Evolutionary conservation across 1,284 basidiomycete species (phyloP).

Genomic region (Fistulinella cinereoalba): DNA sequence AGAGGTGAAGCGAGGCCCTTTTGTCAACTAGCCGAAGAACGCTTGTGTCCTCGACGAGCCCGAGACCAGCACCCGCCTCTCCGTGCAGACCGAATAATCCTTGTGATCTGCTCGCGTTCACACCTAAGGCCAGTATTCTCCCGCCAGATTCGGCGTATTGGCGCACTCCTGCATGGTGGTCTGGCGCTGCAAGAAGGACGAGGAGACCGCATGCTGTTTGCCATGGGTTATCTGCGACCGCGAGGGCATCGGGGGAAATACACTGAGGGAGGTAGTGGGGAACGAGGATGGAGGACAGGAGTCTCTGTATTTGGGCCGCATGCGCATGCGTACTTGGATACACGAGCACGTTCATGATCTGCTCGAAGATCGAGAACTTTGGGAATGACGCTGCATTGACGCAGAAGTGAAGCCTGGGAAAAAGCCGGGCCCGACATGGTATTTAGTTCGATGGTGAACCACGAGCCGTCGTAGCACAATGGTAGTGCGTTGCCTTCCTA

Average conservation of each 20-base stretch:
- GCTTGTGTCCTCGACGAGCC: constrained; percentile 18
- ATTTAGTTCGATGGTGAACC: accelerated
- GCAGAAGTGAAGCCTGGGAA: not conserved
- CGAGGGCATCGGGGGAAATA: constrained; percentile 55
- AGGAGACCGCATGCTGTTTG: constrained; percentile 69
- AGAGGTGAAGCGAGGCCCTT: constrained; percentile 25
- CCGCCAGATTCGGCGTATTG: constrained; percentile 72
- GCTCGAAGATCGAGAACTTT: too few species aligned
- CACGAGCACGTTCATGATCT: constrained; percentile 79
- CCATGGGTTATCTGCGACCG: constrained; percentile 66
- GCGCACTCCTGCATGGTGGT: constrained; percentile 50
- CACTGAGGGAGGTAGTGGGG: constrained; percentile 79
- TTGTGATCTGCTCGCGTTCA: constrained; percentile 35
- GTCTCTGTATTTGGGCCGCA: constrained; percentile 54
- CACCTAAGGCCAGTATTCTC: constrained; percentile 62
- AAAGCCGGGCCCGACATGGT: too few species aligned
- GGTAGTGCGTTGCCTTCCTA: constrained; percentile 41
- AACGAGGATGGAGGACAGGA: constrained; percentile 57
- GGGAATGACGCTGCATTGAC: too few species aligned
- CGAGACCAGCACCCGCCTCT: constrained; percentile 11
- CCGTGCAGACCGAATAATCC: constrained; percentile 21
- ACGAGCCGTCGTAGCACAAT: constrained; percentile 40
- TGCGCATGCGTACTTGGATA: constrained; percentile 70
- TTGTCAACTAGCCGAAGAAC: constrained; percentile 25
- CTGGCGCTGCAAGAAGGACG: constrained; percentile 63